Evolutionary conservation across 2,329 filamentous ascomycete genomes (phyloP).

Genomic region (Exophiala oligosperma): DNA sequence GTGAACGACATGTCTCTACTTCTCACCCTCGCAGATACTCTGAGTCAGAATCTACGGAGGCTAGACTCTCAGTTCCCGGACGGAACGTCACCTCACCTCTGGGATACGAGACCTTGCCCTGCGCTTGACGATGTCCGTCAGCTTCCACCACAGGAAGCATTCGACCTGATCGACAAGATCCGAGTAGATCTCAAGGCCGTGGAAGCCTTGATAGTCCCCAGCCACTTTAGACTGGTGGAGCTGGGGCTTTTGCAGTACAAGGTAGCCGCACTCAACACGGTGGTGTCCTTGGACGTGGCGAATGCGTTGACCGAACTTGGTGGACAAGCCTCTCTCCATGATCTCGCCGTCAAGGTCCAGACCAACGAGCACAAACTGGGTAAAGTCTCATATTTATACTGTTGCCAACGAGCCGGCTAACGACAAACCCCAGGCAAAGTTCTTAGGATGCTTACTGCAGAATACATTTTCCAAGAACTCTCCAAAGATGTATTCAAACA

Average conservation of each 20-base stretch:
- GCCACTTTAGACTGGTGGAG: constrained; percentile 11
- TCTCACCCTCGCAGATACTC: neutral
- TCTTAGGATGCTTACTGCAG: constrained; percentile 4
- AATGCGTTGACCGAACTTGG: constrained; percentile 5
- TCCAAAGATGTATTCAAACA: constrained; percentile 5
- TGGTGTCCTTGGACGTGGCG: constrained; percentile 6
- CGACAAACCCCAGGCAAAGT: neutral
- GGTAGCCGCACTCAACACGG: constrained; percentile 4
- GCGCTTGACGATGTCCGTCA: constrained; percentile 34
- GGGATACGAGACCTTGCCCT: constrained; percentile 24
- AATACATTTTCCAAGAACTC: constrained; percentile 13
- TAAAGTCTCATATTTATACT: neutral
- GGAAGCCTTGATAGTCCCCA: constrained; percentile 11
- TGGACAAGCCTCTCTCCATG: constrained; percentile 3
- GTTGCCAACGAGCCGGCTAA: neutral
- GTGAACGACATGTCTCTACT: neutral
- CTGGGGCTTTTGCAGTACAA: neutral
- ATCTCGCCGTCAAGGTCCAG: constrained; percentile 1
- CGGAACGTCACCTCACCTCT: neutral
- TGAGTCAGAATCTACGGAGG: neutral
- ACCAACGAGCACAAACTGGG: constrained; percentile 14
- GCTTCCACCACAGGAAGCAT: constrained; percentile 28
- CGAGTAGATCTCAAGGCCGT: constrained; percentile 9
- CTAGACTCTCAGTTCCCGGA: neutral
- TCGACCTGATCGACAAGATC: constrained; percentile 28